Base-by-base conservation (phyloP, 768 basidiomycete species). In the Kwoniella bestiolae region DNA sequence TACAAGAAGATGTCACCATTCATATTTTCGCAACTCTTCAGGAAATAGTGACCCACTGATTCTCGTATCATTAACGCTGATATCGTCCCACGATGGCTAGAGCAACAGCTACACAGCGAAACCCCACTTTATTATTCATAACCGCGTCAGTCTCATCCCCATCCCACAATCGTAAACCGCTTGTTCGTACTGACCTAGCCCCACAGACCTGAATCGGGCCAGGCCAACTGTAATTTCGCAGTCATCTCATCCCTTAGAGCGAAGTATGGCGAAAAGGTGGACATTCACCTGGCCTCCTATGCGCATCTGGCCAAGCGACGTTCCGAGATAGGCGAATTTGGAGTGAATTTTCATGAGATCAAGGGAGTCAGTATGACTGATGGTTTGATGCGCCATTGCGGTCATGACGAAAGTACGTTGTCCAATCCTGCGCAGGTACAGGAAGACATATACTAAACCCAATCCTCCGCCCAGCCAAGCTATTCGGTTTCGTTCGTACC, bases 131-230 rank as follows among this genome's bases (percentile, higher is more conserved):
- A 9, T 4, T 41, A 18, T 41, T 41, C 38, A 41, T 41, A 11
- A 41, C 38, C 5, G 34, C n/a, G 34, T 23, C 12, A 41, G 38
- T n/a, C n/a, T n/a, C n/a, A n/a, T n/a, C n/a, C n/a, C n/a, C n/a
- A n/a, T n/a, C n/a, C n/a, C n/a, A n/a, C n/a, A n/a, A n/a, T n/a
- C n/a, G n/a, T n/a, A n/a, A n/a, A n/a, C n/a, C n/a, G n/a, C n/a
- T n/a, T n/a, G n/a, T n/a, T n/a, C n/a, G n/a, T n/a, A n/a, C n/a
- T n/a, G n/a, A n/a, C 18, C 18, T 18, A 41, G 12, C 38, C 21
- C 4, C 35, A 3, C 49, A 72, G 70, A 14, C 56, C 70, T n/a
- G 70, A 72, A 52, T 46, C 46, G n/a, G 70, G 70, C 8, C 67
- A 68, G 31, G 23, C 56, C 41, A 68, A 68, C n/a, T 47, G 57